Conservation (phyloP, 352 stramenopile genomes). For the Pythium dissimile region DNA sequence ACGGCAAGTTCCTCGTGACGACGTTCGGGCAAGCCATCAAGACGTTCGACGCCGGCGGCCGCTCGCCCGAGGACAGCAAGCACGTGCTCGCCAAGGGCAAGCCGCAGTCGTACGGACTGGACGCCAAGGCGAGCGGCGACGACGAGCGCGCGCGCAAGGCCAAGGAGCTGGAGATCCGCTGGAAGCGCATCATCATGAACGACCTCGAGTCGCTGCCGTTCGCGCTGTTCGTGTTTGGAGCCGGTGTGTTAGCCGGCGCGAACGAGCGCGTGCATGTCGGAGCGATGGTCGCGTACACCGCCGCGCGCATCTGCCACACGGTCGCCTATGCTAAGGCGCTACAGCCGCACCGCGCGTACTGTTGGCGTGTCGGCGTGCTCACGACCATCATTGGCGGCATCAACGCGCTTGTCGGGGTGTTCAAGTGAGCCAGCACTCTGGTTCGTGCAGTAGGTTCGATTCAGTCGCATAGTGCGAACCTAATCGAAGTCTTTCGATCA, state of each 20-base stretch:
- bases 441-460: not conserved
- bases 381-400: conserved; percentile 29
- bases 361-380: conserved; percentile 37
- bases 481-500: not conserved
- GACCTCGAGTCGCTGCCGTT: conserved; percentile 59
- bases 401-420: conserved; percentile 26
- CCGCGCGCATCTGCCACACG: conserved; percentile 40
- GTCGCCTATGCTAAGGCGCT: conserved; percentile 41
- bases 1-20: conserved; percentile 50
- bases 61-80: conserved; percentile 43
- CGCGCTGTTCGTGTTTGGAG: conserved; percentile 42
- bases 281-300: conserved; percentile 41
- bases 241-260: conserved; percentile 31
- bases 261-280: conserved; percentile 27
- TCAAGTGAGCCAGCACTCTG: conserved; percentile 1
- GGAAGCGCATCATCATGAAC: conserved; percentile 55
- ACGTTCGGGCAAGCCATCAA: conserved; percentile 34
- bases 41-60: conserved; percentile 19
- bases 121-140: conserved; percentile 13
- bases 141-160: conserved; percentile 32
- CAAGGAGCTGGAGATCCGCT: conserved; percentile 31
- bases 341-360: conserved; percentile 39
- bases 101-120: conserved; percentile 40
- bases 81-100: conserved; percentile 38
- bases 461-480: not conserved